These are phyloP conservation scores for Scedosporium apiospermum DNA, from an alignment of 2,329 filamentous ascomycete species.

Conservation along the genomic window DNA sequence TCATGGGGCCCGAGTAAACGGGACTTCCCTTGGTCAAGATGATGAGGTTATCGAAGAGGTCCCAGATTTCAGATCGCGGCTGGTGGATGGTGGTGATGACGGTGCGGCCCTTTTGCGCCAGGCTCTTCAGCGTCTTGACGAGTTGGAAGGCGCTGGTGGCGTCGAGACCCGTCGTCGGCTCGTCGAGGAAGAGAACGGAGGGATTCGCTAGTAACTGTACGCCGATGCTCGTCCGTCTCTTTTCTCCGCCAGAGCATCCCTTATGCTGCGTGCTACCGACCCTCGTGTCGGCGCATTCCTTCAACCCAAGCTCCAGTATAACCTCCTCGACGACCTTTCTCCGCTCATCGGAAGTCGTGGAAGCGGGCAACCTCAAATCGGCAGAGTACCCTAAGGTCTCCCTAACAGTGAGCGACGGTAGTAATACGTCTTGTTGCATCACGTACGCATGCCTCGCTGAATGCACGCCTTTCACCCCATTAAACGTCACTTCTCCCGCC, in stretches of 20 bases:
- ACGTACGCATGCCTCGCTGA: conserved; percentile 58
- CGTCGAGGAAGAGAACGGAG: conserved; percentile 67
- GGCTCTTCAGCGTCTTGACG: conserved; percentile 56
- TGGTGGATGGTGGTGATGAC: conserved; percentile 70
- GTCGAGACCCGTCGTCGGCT: conserved; percentile 70
- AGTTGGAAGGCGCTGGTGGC: conserved; percentile 69
- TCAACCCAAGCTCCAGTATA: conserved; percentile 64
- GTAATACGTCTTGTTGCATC: conserved; percentile 66
- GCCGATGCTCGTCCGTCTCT: conserved; percentile 65
- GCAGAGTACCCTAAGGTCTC: conserved; percentile 68
- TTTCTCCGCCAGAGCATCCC: conserved; percentile 72
- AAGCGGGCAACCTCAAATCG: conserved; percentile 57
- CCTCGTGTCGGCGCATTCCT: conserved; percentile 66
- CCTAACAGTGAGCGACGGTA: conserved; percentile 64
- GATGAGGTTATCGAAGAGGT: conserved; percentile 63
- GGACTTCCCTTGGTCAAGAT: conserved; percentile 58
- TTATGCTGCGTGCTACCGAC: conserved; percentile 64
- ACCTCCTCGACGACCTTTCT: conserved; percentile 62
- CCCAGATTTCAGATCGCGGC: conserved; percentile 71
- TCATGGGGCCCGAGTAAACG: conserved; percentile 55
- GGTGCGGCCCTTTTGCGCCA: conserved; percentile 60
- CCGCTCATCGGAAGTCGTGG: conserved; percentile 49
- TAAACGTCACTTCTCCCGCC: conserved; percentile 51
- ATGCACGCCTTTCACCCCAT: conserved; percentile 42
- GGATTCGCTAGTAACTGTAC: conserved; percentile 74